A percentile compares a stretch with the other conserved stretches of the same genome.
phyloP scores from a whole-genome alignment of 2,329 filamentous ascomycete species.

The Pseudonectria foliicola region DNA sequence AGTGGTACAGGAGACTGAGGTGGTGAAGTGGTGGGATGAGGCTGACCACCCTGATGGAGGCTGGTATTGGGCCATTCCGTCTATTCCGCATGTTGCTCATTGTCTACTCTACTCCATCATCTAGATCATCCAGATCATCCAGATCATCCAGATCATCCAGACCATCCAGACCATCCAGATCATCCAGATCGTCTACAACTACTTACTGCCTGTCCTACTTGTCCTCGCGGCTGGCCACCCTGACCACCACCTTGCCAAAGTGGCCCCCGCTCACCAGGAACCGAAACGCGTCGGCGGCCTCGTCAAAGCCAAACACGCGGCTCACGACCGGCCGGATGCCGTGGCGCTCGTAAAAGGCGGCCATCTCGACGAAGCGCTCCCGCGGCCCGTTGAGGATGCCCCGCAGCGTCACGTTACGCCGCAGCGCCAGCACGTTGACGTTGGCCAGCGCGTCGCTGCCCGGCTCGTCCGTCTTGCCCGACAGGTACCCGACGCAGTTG shows the following conservation, averaged over 20 bases:
- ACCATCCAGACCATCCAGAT: too few species aligned
- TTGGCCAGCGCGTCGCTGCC: conserved; percentile 39
- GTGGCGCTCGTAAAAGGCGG: conserved; percentile 36
- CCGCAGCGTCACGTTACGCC: conserved; percentile 40
- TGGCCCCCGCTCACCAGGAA: conserved; percentile 47
- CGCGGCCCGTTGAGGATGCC: conserved; percentile 56
- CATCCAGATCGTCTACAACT: background rate
- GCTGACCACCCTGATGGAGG: background rate
- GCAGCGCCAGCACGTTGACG: conserved; percentile 49
- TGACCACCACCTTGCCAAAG: conserved; percentile 52
- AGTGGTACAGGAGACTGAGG: too few species aligned
- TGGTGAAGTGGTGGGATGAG: background rate
- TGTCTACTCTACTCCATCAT: too few species aligned
- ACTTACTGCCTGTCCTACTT: conserved; percentile 13
- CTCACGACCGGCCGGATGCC: conserved; percentile 41
- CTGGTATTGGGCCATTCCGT: too few species aligned
- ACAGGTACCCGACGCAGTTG: conserved; percentile 42
- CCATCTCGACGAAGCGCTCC: conserved; percentile 48
- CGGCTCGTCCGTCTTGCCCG: conserved; percentile 45
- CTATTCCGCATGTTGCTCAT: too few species aligned
- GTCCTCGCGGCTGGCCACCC: conserved; percentile 26
- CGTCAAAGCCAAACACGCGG: conserved; percentile 38
- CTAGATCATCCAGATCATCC: too few species aligned
- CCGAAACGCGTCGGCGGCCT: conserved; percentile 42
- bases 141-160: too few species aligned